Evolutionary conservation across 805 yeast species (phyloP).

Genomic region (Candida hispaniensis): DNA sequence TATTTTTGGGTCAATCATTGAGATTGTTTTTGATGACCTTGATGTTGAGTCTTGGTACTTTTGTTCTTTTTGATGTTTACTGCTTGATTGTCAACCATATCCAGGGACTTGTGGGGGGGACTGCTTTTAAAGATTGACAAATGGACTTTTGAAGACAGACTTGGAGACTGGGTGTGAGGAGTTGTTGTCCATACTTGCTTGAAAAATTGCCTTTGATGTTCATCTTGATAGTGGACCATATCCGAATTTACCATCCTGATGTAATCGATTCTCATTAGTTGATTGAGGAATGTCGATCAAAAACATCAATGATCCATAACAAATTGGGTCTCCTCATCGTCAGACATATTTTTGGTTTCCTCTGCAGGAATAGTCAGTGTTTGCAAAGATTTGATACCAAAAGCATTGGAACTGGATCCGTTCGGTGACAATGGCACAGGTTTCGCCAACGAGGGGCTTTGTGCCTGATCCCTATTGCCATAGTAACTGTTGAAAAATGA

Average conservation of each 20-base stretch:
- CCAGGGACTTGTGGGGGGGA: slow-evolving; percentile 1
- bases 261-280: neutral
- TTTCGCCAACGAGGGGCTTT: slow-evolving; percentile 9
- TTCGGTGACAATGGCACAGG: slow-evolving; percentile 1
- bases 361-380: slow-evolving; percentile 9
- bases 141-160: slow-evolving; percentile 1
- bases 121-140: slow-evolving; percentile 8
- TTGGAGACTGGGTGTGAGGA: no score
- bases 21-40: neutral
- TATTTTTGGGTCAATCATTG: neutral
- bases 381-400: slow-evolving; percentile 3
- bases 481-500: slow-evolving; percentile 14
- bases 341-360: slow-evolving; percentile 6
- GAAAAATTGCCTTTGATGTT: neutral
- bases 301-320: slow-evolving; percentile 15
- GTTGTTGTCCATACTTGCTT: neutral
- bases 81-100: neutral
- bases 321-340: slow-evolving; percentile 17
- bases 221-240: neutral
- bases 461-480: slow-evolving; percentile 8
- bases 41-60: slow-evolving; percentile 12
- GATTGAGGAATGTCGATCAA: neutral
- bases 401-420: neutral
- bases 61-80: slow-evolving; percentile 9
- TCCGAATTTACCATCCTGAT: neutral